phyloP scores from a whole-genome alignment of 768 basidiomycete genomes.

The Amanita rimosa region DNA sequence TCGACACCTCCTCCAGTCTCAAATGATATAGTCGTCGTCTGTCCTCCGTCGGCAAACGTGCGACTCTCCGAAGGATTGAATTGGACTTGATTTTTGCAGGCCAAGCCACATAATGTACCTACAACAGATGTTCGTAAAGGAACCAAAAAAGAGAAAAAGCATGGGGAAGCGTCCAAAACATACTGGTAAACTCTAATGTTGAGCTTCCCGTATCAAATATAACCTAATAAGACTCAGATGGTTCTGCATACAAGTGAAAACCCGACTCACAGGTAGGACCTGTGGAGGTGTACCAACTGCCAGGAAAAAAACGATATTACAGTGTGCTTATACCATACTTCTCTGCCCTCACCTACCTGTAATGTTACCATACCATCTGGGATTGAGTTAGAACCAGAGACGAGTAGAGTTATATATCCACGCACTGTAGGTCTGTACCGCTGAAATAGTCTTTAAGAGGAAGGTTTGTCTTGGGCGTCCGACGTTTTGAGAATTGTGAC shows the following conservation, averaged over 20 bases:
- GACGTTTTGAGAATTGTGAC: constrained; percentile 14
- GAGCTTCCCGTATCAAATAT: constrained; percentile 43
- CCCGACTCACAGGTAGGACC: constrained; percentile 20
- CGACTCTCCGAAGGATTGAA: constrained; percentile 39
- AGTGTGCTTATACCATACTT: not conserved
- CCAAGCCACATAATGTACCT: too few species aligned
- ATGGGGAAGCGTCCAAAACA: too few species aligned
- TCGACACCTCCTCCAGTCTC: constrained; percentile 46
- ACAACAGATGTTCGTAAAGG: too few species aligned
- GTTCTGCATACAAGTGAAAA: not conserved
- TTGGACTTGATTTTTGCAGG: constrained; percentile 10
- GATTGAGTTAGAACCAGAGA: not conserved
- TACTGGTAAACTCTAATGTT: too few species aligned
- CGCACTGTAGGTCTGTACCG: constrained; percentile 49
- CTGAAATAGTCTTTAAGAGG: constrained; percentile 42
- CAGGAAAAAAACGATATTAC: not conserved
- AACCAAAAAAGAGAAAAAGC: too few species aligned
- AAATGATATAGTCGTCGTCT: constrained; percentile 33
- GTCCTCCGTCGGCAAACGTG: constrained; percentile 35
- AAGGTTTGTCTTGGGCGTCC: constrained; percentile 26
- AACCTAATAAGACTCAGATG: constrained; percentile 16
- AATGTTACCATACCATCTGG: constrained; percentile 43
- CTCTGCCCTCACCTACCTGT: constrained; percentile 19
- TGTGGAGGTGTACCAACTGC: constrained; percentile 46
- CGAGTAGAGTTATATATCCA: too few species aligned